These are phyloP conservation scores for Peziza echinospora DNA, from an alignment of 495 filamentous ascomycete species.

Conservation along the genomic window DNA sequence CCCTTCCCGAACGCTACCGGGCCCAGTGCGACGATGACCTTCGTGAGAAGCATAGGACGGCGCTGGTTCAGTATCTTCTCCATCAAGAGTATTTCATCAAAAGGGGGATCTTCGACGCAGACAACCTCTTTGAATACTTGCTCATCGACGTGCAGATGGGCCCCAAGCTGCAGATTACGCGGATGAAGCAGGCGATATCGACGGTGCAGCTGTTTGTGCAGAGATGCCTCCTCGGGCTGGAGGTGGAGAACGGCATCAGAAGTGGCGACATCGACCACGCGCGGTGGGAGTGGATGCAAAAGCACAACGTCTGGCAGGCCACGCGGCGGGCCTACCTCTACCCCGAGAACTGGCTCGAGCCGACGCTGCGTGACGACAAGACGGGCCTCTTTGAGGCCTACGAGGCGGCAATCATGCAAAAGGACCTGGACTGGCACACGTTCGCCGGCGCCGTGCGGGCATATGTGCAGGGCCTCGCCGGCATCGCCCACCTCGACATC, in stretches of 20 bases:
- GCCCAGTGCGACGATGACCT: no score
- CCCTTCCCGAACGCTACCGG: no score
- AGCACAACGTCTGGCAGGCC: slow-evolving; percentile 12
- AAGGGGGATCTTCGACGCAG: slow-evolving; percentile 6
- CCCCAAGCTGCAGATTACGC: slow-evolving; percentile 16
- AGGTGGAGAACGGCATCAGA: slow-evolving; percentile 7
- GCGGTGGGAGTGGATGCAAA: slow-evolving; percentile 12
- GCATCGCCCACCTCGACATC: no score
- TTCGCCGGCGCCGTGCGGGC: no score
- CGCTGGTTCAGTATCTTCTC: slow-evolving; percentile 12
- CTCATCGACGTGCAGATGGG: slow-evolving; percentile 23
- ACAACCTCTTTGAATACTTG: slow-evolving; percentile 22
- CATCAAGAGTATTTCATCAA: background rate
- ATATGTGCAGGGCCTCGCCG: no score
- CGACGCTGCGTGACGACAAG: no score
- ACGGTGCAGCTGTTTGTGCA: slow-evolving; percentile 22
- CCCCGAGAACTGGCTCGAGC: no score
- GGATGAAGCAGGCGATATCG: slow-evolving; percentile 23
- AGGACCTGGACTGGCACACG: no score
- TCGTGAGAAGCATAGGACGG: no score
- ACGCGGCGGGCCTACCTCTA: no score
- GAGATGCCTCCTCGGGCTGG: slow-evolving; percentile 23
- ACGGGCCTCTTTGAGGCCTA: no score
- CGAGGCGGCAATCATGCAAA: no score
- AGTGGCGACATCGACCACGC: slow-evolving; percentile 2